Evolutionary conservation across 2,329 filamentous ascomycete species (phyloP), one percentile per base, ranked within the genome.

Genomic region (Scopulariopsis brevicaulis): DNA sequence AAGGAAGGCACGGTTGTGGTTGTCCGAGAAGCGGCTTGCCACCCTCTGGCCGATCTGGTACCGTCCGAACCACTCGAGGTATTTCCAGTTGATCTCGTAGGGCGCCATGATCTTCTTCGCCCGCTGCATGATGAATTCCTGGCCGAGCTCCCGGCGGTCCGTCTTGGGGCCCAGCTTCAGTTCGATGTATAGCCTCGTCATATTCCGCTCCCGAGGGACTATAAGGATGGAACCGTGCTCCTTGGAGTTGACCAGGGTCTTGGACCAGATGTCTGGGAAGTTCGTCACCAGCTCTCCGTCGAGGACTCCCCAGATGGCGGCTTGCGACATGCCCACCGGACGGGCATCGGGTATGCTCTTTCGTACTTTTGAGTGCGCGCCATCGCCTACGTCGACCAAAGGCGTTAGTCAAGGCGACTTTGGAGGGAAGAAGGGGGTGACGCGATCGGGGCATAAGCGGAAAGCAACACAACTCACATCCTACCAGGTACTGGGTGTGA

Each of bases 211-310:
- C 46, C 86, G 80, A 4, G 87, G 87, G 57, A 89, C 85, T 67
- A 87, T 86, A n/a, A 90, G 75, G 53, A 89, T 83, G 0, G 85
- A 87, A 2, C 86, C 86, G 52, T 82, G 76, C 59, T 81, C 76
- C 60, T 88, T 81, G 2, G 83, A 85, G 62, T 85, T 85, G 8
- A 89, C 77, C 0, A 87, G 78, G 0, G 85, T 84, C 71, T 89
- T 89, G 68, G 82, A 86, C 85, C 85, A 89, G 54, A 89, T 80
- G 64, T 89, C 86, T 1, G 86, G 86, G 63, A 90, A 89, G 66
- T 89, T 78, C 8, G 86, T 89, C 51, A 86, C 81, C 11, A 89
- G 71, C 66, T 83, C 81, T 63, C 85, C 86, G 66, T 90, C 86
- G 3, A 90, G 71, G 2, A 90, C 86, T 58, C 85, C 86, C 86